Conservation (phyloP, 148 eudicot genomes). For the Camellia granthamiana region DNA sequence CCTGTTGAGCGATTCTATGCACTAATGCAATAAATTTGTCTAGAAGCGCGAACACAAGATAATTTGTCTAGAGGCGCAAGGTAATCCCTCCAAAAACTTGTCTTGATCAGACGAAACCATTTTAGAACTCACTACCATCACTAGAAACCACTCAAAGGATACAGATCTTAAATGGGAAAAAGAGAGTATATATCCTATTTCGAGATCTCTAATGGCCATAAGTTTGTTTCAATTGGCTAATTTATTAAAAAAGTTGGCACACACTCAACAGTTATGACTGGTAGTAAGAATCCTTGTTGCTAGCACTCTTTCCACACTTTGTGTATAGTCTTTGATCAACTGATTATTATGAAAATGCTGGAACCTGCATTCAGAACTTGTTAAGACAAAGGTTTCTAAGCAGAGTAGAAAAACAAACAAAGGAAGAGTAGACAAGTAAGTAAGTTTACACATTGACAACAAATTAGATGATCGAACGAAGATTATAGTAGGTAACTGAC, state of each 20-base stretch:
- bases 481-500: neutral
- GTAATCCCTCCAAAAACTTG: neutral
- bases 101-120: neutral
- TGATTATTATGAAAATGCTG: neutral
- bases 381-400: neutral
- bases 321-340: neutral
- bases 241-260: neutral
- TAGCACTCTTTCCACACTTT: neutral
- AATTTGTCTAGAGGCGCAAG: neutral
- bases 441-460: neutral
- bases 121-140: neutral
- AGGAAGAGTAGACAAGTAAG: neutral
- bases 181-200: neutral
- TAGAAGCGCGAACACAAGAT: neutral
- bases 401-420: neutral
- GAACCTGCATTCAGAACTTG: neutral
- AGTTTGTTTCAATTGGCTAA: neutral
- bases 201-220: neutral
- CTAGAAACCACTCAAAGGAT: neutral
- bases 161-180: neutral
- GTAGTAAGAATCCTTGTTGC: neutral
- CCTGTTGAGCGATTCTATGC: neutral
- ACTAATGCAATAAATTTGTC: conserved; percentile 1
- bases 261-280: neutral
- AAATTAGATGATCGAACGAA: neutral